These are phyloP conservation scores for Platanthera zijinensis DNA, from an alignment of 106 monocot genomes.

Conservation along the genomic window DNA sequence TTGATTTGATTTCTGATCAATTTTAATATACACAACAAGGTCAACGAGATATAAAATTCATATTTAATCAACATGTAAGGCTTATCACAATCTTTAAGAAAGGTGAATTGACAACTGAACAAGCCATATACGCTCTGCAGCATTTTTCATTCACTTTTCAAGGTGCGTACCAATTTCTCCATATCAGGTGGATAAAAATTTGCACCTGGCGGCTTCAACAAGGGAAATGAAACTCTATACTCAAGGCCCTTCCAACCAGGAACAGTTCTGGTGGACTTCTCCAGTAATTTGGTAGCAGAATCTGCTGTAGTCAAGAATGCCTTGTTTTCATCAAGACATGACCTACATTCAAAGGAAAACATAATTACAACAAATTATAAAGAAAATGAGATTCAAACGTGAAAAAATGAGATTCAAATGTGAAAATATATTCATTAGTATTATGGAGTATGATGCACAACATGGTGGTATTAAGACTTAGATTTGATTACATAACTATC, in stretches of 20 bases:
- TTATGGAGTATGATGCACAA: no score
- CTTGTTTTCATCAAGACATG: constrained; percentile 75
- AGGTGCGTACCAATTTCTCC: constrained; percentile 67
- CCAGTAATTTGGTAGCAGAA: constrained; percentile 63
- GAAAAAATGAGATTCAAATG: background rate
- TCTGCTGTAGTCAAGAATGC: constrained; percentile 90
- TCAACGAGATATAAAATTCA: no score
- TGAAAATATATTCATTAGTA: no score
- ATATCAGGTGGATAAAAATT: constrained; percentile 97
- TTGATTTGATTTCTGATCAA: no score
- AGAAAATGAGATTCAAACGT: background rate
- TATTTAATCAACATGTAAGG: no score
- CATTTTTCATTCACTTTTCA: background rate
- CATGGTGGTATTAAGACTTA: no score
- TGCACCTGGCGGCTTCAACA: constrained; percentile 70
- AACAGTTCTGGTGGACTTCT: constrained; percentile 35
- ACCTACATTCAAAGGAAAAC: constrained; percentile 37
- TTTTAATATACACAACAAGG: no score
- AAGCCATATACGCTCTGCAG: background rate
- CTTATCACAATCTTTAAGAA: no score
- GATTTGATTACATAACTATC: no score
- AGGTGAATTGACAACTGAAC: no score
- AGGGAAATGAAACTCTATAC: constrained; percentile 81
- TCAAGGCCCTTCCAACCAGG: constrained; percentile 80
- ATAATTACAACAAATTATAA: background rate